Evolutionary conservation across 73 alveolate species (phyloP).

Genomic region (Paramecium tetraurelia): DNA sequence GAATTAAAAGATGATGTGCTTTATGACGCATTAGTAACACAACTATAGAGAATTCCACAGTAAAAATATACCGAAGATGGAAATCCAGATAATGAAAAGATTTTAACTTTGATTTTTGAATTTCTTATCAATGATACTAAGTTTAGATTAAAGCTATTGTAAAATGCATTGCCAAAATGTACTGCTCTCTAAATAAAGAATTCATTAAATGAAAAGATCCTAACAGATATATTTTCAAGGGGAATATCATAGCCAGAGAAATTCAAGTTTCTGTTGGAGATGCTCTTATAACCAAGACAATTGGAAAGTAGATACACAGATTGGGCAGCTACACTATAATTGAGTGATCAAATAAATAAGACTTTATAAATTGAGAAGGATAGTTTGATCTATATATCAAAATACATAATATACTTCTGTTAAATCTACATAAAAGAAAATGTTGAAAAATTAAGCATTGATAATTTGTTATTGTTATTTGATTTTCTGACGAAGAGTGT

Average conservation of each 20-base stretch:
- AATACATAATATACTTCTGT: neutral
- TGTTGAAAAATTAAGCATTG: neutral
- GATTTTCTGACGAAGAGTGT: conserved; percentile 15
- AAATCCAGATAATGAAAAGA: neutral
- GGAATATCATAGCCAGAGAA: neutral
- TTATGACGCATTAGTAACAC: neutral
- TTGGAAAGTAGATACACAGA: neutral
- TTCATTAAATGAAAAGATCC: neutral
- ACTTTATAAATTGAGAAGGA: neutral
- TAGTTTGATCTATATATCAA: neutral
- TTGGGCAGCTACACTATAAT: conserved; percentile 30
- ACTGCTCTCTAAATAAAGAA: neutral
- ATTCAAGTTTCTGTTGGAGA: neutral
- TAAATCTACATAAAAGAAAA: neutral
- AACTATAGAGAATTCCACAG: neutral
- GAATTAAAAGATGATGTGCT: neutral
- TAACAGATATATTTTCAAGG: neutral
- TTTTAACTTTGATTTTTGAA: neutral
- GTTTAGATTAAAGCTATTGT: neutral
- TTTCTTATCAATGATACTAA: neutral
- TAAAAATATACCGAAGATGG: neutral
- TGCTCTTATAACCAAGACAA: neutral
- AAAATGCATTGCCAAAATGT: neutral
- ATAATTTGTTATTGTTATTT: neutral
- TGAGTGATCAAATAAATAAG: neutral